phyloP scores from a whole-genome alignment of 352 stramenopile species.

The Phytopythium montanum region DNA sequence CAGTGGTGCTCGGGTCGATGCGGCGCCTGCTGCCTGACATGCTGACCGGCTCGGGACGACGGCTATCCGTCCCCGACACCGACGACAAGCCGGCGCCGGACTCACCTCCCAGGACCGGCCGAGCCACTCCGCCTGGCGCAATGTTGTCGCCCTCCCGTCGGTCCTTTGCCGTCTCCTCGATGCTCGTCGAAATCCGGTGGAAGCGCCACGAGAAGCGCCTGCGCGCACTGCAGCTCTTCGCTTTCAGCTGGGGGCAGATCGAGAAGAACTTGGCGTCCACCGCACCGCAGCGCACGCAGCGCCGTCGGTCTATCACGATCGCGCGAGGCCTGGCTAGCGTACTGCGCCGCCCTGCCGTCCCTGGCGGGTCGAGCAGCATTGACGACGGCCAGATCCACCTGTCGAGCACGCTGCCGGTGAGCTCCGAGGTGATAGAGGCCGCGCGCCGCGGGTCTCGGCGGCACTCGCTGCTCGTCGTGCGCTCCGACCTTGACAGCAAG shows the following conservation, averaged over 20 bases:
- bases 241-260: conserved; percentile 18
- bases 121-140: too few species aligned
- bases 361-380: not conserved
- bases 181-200: conserved; percentile 29
- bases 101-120: not conserved
- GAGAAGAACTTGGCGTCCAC: conserved; percentile 14
- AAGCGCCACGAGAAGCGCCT: conserved; percentile 39
- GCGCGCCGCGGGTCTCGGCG: conserved; percentile 12
- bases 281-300: conserved; percentile 2
- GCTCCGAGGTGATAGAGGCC: not conserved
- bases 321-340: not conserved
- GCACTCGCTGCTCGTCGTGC: conserved; percentile 31
- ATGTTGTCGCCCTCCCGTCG: not conserved
- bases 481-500: conserved; percentile 14
- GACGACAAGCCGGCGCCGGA: not conserved
- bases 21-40: not conserved
- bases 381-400: not conserved
- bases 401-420: not conserved
- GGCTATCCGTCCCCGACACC: not conserved
- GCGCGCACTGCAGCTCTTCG: conserved; percentile 33
- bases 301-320: conserved; percentile 27
- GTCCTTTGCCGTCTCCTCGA: conserved; percentile 11
- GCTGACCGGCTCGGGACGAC: not conserved
- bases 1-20: not conserved
- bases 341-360: not conserved